These are phyloP conservation scores for Vitis rupestris DNA, from an alignment of 164 flowering plant genomes.

Conservation along the genomic window DNA sequence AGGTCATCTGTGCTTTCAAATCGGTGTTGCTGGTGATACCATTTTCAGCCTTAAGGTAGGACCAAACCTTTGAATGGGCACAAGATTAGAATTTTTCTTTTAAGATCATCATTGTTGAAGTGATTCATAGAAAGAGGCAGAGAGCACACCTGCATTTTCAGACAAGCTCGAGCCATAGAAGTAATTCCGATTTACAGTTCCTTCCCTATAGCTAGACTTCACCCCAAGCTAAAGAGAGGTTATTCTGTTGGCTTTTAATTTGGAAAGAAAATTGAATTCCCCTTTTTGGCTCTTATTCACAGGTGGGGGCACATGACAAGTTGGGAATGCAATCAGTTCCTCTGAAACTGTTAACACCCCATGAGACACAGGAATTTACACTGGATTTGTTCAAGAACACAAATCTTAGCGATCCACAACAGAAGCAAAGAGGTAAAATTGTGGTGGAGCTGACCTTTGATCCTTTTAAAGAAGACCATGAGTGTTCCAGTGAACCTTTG, in stretches of 20 bases:
- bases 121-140: neutral
- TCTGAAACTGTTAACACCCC: constrained; percentile 39
- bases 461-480: constrained; percentile 53
- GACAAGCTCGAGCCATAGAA: neutral
- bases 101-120: neutral
- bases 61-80: too few species aligned
- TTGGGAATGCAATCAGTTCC: constrained; percentile 57
- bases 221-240: too few species aligned
- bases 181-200: too few species aligned
- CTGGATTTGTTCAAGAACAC: constrained; percentile 48
- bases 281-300: constrained; percentile 1
- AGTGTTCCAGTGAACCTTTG: constrained; percentile 12
- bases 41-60: too few species aligned
- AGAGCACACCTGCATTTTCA: neutral
- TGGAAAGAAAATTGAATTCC: too few species aligned
- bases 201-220: too few species aligned
- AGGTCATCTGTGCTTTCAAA: too few species aligned
- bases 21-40: too few species aligned
- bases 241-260: neutral
- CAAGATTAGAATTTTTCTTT: too few species aligned
- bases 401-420: constrained; percentile 29
- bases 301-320: constrained; percentile 58
- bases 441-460: constrained; percentile 51
- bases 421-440: constrained; percentile 50
- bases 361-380: constrained; percentile 36